phyloP scores from a whole-genome alignment of 441 rosid species.

The Biscutella auriculata region DNA sequence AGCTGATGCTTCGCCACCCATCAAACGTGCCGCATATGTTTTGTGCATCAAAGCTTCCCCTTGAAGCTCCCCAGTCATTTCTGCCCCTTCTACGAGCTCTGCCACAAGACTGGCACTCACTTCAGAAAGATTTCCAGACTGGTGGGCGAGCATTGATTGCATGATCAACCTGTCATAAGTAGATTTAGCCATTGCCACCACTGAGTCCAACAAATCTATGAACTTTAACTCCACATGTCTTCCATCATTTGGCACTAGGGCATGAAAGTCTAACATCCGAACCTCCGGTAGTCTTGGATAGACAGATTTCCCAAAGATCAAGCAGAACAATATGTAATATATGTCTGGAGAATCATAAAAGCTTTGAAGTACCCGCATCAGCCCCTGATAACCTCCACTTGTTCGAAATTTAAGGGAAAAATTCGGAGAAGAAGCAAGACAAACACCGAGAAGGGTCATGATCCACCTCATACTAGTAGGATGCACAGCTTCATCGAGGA shows the following conservation, averaged over 20 bases:
- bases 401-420: slow-evolving; percentile 92
- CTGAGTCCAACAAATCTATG: slow-evolving; percentile 87
- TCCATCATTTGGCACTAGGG: slow-evolving; percentile 91
- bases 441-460: slow-evolving; percentile 97
- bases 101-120: slow-evolving; percentile 82
- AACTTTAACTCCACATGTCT: slow-evolving; percentile 71
- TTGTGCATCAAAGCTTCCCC: slow-evolving; percentile 99
- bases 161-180: slow-evolving; percentile 87
- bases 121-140: slow-evolving; percentile 90
- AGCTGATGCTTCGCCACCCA: slow-evolving; percentile 99
- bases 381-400: slow-evolving; percentile 92
- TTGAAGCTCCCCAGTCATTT: slow-evolving; percentile 96
- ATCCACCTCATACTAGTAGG: slow-evolving; percentile 99
- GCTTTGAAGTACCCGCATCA: slow-evolving; percentile 85
- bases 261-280: slow-evolving; percentile 99
- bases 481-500: slow-evolving; percentile 99
- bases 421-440: slow-evolving; percentile 74
- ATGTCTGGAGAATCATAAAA: slow-evolving; percentile 99
- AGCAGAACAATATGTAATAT: slow-evolving; percentile 92
- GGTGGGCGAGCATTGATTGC: slow-evolving; percentile 85
- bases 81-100: slow-evolving; percentile 89
- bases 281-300: slow-evolving; percentile 98
- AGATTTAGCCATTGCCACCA: slow-evolving; percentile 87
- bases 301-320: slow-evolving; percentile 93
- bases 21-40: slow-evolving; percentile 98